Evolutionary conservation across 495 filamentous ascomycete species (phyloP).

Genomic region (Aspergillus ostianus): DNA sequence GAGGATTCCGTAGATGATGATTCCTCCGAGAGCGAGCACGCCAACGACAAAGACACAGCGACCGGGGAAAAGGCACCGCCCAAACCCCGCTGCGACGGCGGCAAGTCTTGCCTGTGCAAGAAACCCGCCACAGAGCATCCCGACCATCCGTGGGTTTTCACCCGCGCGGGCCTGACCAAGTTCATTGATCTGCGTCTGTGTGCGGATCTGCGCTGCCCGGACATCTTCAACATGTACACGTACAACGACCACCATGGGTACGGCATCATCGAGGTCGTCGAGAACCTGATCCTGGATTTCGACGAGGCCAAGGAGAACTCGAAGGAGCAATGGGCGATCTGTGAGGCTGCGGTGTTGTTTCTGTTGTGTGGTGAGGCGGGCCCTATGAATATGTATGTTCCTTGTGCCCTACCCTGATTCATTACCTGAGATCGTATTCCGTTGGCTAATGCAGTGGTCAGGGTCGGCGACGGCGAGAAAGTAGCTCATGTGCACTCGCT

Average conservation of each 20-base stretch:
- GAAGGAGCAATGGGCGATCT: conserved; percentile 34
- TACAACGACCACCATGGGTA: conserved; percentile 39
- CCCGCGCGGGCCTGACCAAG: conserved; percentile 28
- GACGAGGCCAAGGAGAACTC: conserved; percentile 28
- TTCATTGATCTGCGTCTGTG: conserved; percentile 2
- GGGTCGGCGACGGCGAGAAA: conserved; percentile 25
- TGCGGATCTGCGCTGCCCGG: conserved; percentile 32
- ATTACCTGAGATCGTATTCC: no score
- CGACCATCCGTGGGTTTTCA: conserved; percentile 39
- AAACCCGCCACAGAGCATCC: conserved; percentile 37
- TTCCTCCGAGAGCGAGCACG: conserved; percentile 2
- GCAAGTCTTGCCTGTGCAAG: conserved; percentile 35
- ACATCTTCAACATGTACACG: conserved; percentile 39
- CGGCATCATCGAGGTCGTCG: conserved; percentile 38
- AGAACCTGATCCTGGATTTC: conserved; percentile 42
- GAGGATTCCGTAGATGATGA: background rate
- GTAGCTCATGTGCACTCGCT: conserved; percentile 15
- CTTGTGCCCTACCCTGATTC: background rate
- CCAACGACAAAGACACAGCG: background rate
- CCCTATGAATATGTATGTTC: conserved; percentile 14
- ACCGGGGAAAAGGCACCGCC: background rate
- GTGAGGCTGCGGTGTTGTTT: conserved; percentile 28
- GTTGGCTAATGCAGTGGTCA: conserved; percentile 5
- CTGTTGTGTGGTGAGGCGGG: conserved; percentile 9
- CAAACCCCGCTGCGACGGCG: conserved; percentile 10